Evolutionary conservation across 1,284 basidiomycete species (phyloP).

Genomic region (Apiotrichum gamsii): DNA sequence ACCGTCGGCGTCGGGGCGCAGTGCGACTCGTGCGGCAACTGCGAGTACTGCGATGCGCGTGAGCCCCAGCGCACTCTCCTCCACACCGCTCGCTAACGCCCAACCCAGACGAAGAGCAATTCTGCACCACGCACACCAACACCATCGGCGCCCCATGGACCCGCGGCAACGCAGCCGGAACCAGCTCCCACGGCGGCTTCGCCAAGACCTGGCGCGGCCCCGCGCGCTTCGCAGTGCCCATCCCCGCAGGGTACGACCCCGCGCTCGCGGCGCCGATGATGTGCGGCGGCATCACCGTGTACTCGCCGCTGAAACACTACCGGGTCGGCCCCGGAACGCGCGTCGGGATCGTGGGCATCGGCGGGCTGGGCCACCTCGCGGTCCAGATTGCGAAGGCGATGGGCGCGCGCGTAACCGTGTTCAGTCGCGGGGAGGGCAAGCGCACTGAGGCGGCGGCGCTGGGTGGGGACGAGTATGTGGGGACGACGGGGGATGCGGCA

Average conservation of each 20-base stretch:
- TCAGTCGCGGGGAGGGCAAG: constrained; percentile 50
- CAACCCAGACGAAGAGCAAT: constrained; percentile 6
- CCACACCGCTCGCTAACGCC: too few relatives aligned
- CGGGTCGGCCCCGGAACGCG: constrained; percentile 51
- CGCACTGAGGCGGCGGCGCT: constrained; percentile 50
- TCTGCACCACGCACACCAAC: background rate
- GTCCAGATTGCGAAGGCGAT: constrained; percentile 51
- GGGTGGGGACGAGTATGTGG: constrained; percentile 47
- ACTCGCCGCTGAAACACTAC: constrained; percentile 48
- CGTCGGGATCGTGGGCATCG: constrained; percentile 51
- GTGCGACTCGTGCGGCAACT: constrained; percentile 47
- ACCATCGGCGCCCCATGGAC: constrained; percentile 7
- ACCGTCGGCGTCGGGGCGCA: constrained; percentile 52
- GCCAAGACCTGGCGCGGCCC: constrained; percentile 44
- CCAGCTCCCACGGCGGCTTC: constrained; percentile 43
- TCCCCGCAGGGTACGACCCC: constrained; percentile 56
- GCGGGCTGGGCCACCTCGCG: constrained; percentile 46
- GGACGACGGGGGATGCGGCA: constrained; percentile 28
- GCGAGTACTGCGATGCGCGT: constrained; percentile 46
- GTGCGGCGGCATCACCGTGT: constrained; percentile 49
- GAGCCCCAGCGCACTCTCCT: background rate
- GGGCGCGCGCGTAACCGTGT: constrained; percentile 57
- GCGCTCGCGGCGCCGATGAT: constrained; percentile 52
- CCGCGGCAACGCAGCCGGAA: constrained; percentile 21
- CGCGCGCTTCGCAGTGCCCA: constrained; percentile 58